Evolutionary conservation across 306 rosid genomes (phyloP).

Genomic region (Argentina anserina): DNA sequence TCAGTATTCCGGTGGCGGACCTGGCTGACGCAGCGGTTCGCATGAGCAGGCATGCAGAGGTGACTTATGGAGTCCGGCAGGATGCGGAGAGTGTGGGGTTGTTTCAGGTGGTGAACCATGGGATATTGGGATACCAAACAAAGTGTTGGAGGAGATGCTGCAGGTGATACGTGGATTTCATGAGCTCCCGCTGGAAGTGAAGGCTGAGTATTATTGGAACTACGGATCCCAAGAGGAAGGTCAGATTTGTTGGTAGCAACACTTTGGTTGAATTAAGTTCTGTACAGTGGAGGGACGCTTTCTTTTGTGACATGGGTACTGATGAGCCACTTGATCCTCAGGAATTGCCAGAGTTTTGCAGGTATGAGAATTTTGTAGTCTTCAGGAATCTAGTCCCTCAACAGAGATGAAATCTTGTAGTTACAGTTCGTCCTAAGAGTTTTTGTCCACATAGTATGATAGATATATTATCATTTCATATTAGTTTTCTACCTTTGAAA

Average conservation of each 20-base stretch:
- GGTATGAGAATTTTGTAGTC: constrained; percentile 19
- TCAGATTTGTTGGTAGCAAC: constrained; percentile 30
- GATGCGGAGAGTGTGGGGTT: constrained; percentile 15
- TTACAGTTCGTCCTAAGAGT: too few species aligned
- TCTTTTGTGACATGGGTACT: constrained; percentile 34
- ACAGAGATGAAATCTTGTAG: too few species aligned
- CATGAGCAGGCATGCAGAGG: not conserved
- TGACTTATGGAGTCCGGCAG: constrained; percentile 13
- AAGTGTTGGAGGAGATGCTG: constrained; percentile 26
- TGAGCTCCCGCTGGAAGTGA: constrained; percentile 35
- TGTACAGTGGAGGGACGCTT: constrained; percentile 47
- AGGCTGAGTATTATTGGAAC: constrained; percentile 29
- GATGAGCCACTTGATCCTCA: constrained; percentile 14
- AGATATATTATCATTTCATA: too few species aligned
- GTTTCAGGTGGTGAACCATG: constrained; percentile 39
- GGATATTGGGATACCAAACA: constrained; percentile 25
- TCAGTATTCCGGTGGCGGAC: constrained; percentile 26
- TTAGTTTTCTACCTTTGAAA: too few species aligned
- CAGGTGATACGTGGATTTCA: constrained; percentile 38
- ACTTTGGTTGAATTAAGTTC: constrained; percentile 31
- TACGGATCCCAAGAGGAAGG: constrained; percentile 29
- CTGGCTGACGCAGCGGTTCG: not conserved
- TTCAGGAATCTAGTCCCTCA: too few species aligned
- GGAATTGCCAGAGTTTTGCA: constrained; percentile 15
- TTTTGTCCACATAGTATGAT: too few species aligned